Evolutionary conservation across 2,329 filamentous ascomycete species (phyloP).

Genomic region (Pyrenochaeta sp.): DNA sequence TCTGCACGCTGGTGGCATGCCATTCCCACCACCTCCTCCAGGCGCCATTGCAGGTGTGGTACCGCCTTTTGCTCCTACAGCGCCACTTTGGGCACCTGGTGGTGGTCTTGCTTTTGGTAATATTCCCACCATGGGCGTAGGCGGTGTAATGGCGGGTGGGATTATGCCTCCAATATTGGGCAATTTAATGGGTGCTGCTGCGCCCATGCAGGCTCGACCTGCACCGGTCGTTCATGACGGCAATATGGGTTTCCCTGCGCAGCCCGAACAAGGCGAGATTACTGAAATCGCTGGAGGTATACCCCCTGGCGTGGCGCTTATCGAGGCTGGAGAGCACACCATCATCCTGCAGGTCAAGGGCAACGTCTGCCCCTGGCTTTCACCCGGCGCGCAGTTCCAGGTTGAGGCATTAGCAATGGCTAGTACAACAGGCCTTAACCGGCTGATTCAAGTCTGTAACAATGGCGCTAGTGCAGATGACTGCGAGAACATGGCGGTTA

Average conservation of each 20-base stretch:
- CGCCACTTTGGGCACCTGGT: constrained; percentile 31
- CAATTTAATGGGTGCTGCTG: constrained; percentile 16
- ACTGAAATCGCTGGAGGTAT: constrained; percentile 37
- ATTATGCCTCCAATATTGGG: constrained; percentile 17
- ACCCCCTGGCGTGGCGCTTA: constrained; percentile 33
- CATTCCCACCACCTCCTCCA: constrained; percentile 37
- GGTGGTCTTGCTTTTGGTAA: constrained; percentile 34
- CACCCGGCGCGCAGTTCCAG: constrained; percentile 32
- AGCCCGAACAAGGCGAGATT: constrained; percentile 34
- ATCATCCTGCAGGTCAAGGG: constrained; percentile 39
- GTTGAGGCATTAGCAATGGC: constrained; percentile 35
- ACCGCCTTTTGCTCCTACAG: constrained; percentile 32
- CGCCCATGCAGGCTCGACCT: constrained; percentile 24
- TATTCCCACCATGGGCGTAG: constrained; percentile 22
- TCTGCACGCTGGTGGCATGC: constrained; percentile 23
- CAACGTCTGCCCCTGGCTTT: constrained; percentile 41
- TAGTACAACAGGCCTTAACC: constrained; percentile 36
- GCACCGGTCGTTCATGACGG: constrained; percentile 33
- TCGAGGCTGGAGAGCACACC: constrained; percentile 35
- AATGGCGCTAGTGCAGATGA: constrained; percentile 25
- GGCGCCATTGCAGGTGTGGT: constrained; percentile 28
- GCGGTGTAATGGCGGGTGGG: constrained; percentile 17
- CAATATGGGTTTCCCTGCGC: constrained; percentile 25
- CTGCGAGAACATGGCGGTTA: constrained; percentile 40
- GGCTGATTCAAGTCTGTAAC: constrained; percentile 41